Evolutionary conservation across 495 filamentous ascomycete genomes (phyloP).

Genomic region (Penicillium robsamsonii): DNA sequence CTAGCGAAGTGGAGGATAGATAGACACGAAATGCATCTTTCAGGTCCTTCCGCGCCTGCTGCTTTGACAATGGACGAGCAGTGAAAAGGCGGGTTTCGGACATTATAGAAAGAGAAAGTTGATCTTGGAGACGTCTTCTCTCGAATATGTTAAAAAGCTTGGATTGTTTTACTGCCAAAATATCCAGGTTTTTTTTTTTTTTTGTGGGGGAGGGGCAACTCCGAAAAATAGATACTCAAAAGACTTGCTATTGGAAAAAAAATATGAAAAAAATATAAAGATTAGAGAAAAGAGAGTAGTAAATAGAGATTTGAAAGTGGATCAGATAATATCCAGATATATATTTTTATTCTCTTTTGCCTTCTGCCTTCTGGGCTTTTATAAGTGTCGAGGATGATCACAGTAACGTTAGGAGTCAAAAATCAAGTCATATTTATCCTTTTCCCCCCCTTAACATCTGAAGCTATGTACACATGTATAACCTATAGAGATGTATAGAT

Average conservation of each 20-base stretch:
- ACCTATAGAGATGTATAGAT: not conserved
- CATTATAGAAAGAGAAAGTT: conserved; percentile 24
- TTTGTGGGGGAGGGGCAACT: conserved; percentile 4
- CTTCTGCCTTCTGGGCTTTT: too few species aligned
- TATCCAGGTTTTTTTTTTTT: not conserved
- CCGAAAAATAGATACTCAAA: too few species aligned
- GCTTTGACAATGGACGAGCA: conserved; percentile 53
- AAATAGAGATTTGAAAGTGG: not conserved
- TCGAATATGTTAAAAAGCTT: not conserved
- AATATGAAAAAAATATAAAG: too few species aligned
- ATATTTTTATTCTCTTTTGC: too few species aligned
- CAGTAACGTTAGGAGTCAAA: too few species aligned
- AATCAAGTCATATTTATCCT: too few species aligned
- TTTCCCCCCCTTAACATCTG: too few species aligned
- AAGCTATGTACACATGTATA: not conserved
- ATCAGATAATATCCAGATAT: not conserved
- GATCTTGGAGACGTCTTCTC: not conserved
- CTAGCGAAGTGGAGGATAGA: conserved; percentile 62
- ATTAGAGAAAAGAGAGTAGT: not conserved
- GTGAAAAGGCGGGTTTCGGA: conserved; percentile 46
- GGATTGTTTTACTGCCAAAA: too few species aligned
- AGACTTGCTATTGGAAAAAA: too few species aligned
- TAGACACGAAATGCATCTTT: conserved; percentile 65
- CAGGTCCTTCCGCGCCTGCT: conserved; percentile 47
- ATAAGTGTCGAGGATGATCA: too few species aligned